Evolutionary conservation across 768 basidiomycete genomes (phyloP).

Genomic region (Exidia glandulosa): DNA sequence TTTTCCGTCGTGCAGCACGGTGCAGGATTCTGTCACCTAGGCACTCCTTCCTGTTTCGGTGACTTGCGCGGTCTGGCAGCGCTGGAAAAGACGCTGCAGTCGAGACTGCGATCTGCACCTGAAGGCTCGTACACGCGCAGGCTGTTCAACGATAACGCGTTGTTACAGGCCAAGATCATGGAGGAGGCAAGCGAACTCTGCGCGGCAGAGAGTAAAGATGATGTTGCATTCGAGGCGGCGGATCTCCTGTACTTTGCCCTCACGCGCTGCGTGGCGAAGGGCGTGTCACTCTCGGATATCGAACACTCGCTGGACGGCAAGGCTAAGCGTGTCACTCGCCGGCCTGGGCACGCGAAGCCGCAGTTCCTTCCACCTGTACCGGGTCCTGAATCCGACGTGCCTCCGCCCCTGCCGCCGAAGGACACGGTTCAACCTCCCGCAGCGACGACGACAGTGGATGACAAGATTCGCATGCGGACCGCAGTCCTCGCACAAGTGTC

Average conservation of each 20-base stretch:
- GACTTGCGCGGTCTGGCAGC: constrained; percentile 63
- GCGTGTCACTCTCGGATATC: constrained; percentile 74
- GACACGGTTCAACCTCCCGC: constrained; percentile 7
- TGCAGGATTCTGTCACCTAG: constrained; percentile 87
- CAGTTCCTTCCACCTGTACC: constrained; percentile 46
- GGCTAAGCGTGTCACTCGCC: constrained; percentile 73
- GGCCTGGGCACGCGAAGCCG: constrained; percentile 87
- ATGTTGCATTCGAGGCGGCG: constrained; percentile 90
- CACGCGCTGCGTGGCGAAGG: constrained; percentile 70
- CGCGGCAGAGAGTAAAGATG: constrained; percentile 60
- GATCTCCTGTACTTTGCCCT: constrained; percentile 91
- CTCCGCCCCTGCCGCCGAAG: constrained; percentile 12
- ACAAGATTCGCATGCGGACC: constrained; percentile 57
- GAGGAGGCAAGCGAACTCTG: constrained; percentile 99
- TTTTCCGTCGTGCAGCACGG: constrained; percentile 87
- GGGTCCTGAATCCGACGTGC: constrained; percentile 9
- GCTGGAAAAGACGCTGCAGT: constrained; percentile 67
- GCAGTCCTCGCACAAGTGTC: constrained; percentile 43
- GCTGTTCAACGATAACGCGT: constrained; percentile 67
- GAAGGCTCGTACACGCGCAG: constrained; percentile 86
- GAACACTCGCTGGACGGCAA: constrained; percentile 77
- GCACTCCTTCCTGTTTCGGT: constrained; percentile 85
- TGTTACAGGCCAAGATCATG: constrained; percentile 91
- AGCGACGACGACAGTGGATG: constrained; percentile 11
- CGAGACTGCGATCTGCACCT: constrained; percentile 65